Evolutionary conservation across 306 rosid genomes (phyloP), one percentile per base, ranked within the genome.

Genomic region (Carpinus fangiana): DNA sequence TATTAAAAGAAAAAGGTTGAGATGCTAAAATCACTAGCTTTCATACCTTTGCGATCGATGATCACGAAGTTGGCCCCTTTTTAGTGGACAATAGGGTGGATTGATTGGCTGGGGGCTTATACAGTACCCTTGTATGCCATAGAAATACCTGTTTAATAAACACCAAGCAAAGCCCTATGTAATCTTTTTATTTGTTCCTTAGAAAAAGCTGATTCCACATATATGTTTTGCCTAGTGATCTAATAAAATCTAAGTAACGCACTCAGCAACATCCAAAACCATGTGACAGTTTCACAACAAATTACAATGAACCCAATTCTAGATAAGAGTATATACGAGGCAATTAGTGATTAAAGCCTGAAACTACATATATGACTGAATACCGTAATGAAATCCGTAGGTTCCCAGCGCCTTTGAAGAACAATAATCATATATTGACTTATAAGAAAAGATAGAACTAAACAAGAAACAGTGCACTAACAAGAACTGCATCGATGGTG

Each of bases 401-500:
- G 68, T 31, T n/a, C 1, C 31, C 69, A 28, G 14, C 17, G 13
- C 1, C 26, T 66, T 41, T 9, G 26, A 66, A 66, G 13, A 38
- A 38, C 72, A 41, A 10, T 51, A 17, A 66, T 18, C 26, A 8
- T 66, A 20, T 10, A 10, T 17, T 8, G 31, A 26, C 0, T 12
- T 2, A 78, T 41, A 56, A 18, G 31, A 50, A 51, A 50, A 21
- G 50, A 52, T 41, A 36, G 8, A 34, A 65, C 20, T 9, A 3
- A 13, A 48, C 17, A 23, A 21, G 18, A 20, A 73, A 55, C 41
- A 56, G 47, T 16, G 60, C 31, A 76, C 84, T 80, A 48, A 92
- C 98, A 90, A 91, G 81, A 82, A 80, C 74, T 61, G 90, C 91
- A 80, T 87, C 89, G 78, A 92, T 59, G 76, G 90, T 88, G 54